Percentiles rank a stretch among this genome's conserved stretches.
Evolutionary conservation across 1,284 basidiomycete species (phyloP).

Genomic region (Chalciporus sp.): DNA sequence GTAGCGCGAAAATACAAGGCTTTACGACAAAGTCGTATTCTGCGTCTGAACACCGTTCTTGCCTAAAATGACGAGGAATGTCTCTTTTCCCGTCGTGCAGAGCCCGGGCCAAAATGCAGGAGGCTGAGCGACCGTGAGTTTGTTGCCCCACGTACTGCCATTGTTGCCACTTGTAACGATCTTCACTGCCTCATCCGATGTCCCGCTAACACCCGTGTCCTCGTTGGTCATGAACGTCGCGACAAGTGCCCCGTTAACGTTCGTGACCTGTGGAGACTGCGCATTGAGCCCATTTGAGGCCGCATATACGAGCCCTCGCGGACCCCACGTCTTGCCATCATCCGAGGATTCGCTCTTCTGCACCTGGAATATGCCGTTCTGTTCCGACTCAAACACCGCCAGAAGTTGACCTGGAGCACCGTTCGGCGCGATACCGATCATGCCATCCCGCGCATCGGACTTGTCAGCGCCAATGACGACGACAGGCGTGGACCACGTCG

Average conservation of each 20-base stretch:
- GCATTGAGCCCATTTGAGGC: not conserved
- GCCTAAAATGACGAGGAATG: not conserved
- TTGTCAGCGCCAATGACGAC: not conserved
- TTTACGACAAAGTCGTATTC: not conserved
- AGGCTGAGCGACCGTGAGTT: not conserved
- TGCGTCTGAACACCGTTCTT: not conserved
- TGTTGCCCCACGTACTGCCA: not conserved
- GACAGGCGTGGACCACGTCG: not conserved
- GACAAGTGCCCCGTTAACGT: not conserved
- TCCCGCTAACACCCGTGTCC: not conserved
- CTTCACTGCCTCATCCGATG: not conserved
- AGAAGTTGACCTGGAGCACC: not conserved
- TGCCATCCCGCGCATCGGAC: not conserved
- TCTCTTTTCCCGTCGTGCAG: not conserved
- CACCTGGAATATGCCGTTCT: not conserved
- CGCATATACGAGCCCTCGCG: not conserved
- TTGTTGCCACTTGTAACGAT: not conserved
- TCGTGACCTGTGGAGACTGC: not conserved
- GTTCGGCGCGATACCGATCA: not conserved
- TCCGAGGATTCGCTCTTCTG: not conserved
- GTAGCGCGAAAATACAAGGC: too few species aligned
- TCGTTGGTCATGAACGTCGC: not conserved
- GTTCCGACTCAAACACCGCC: not conserved
- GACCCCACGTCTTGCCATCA: not conserved
- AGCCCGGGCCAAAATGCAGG: not conserved